A percentile compares a stretch with the other conserved stretches of the same genome.
Conservation (phyloP, 73 alveolate genomes). For the Urostyla sp. region DNA sequence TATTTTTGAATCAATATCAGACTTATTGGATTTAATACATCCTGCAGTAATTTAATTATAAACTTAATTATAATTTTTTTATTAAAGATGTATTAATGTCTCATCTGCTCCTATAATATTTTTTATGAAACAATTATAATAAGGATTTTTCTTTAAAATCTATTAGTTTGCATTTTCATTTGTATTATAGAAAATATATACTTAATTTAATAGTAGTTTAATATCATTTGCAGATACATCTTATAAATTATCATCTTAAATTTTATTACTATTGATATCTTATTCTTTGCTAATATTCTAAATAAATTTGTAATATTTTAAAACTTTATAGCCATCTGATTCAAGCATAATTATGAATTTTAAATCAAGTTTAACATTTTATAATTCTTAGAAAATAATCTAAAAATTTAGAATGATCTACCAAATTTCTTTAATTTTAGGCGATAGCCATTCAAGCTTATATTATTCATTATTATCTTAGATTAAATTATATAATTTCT, state of each 20-base stretch:
- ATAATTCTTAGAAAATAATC: neutral
- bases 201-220: conserved; percentile 6
- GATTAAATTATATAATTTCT: neutral
- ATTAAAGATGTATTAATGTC: neutral
- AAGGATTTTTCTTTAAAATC: conserved; percentile 16
- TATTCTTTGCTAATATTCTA: conserved; percentile 9
- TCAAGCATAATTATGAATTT: conserved; percentile 31
- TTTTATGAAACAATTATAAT: conserved; percentile 38
- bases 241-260: neutral
- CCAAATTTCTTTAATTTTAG: conserved; percentile 39
- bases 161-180: conserved; percentile 4
- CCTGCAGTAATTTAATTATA: conserved; percentile 42
- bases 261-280: neutral
- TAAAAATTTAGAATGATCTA: conserved; percentile 20
- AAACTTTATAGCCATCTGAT: conserved; percentile 26
- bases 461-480: neutral
- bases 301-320: conserved; percentile 39
- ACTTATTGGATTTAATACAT: conserved; percentile 36
- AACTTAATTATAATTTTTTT: conserved; percentile 32
- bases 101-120: conserved; percentile 47
- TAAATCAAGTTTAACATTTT: conserved; percentile 29
- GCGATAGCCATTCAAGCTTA: neutral
- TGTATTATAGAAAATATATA: conserved; percentile 16
- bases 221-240: conserved; percentile 44
- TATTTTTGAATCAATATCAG: conserved; percentile 31